These are phyloP conservation scores for Saccharomycopsis sp. DNA, from an alignment of 805 yeast species.

Conservation along the genomic window DNA sequence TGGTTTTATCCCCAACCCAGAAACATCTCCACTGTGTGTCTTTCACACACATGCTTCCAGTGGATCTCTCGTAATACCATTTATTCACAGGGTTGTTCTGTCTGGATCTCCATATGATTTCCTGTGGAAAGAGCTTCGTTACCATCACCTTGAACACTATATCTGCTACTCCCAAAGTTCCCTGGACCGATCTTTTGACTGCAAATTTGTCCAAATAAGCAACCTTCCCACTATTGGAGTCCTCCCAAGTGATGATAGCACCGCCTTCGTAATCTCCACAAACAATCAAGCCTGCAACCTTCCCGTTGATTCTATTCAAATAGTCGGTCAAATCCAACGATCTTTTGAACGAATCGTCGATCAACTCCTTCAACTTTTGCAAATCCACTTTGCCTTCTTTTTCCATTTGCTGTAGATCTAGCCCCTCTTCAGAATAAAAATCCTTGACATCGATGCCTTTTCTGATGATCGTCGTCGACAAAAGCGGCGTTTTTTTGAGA, in stretches of 20 bases:
- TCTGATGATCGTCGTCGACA: constrained; percentile 73
- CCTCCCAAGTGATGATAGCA: constrained; percentile 86
- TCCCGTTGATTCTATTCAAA: constrained; percentile 53
- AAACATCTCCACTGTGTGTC: constrained; percentile 19
- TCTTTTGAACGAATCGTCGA: constrained; percentile 75
- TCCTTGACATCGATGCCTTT: constrained; percentile 50
- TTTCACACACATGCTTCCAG: constrained; percentile 45
- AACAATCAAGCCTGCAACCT: constrained; percentile 69
- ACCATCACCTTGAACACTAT: constrained; percentile 78
- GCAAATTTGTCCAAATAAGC: constrained; percentile 95
- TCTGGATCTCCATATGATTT: constrained; percentile 87
- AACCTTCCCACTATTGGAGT: constrained; percentile 31
- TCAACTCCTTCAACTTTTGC: constrained; percentile 47
- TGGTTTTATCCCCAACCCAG: constrained; percentile 19
- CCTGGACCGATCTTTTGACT: constrained; percentile 75
- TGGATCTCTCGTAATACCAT: constrained; percentile 93
- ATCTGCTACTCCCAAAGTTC: constrained; percentile 91
- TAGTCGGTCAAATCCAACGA: constrained; percentile 61
- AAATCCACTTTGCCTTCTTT: constrained; percentile 42
- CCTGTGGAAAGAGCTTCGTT: constrained; percentile 55
- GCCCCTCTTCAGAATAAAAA: constrained; percentile 28
- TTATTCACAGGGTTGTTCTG: constrained; percentile 85
- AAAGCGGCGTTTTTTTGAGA: constrained; percentile 46
- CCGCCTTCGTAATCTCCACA: constrained; percentile 96
- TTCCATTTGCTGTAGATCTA: constrained; percentile 36